Evolutionary conservation across 495 filamentous ascomycete genomes (phyloP), one percentile per base, ranked within the genome.

Genomic region (Niebla homalea): DNA sequence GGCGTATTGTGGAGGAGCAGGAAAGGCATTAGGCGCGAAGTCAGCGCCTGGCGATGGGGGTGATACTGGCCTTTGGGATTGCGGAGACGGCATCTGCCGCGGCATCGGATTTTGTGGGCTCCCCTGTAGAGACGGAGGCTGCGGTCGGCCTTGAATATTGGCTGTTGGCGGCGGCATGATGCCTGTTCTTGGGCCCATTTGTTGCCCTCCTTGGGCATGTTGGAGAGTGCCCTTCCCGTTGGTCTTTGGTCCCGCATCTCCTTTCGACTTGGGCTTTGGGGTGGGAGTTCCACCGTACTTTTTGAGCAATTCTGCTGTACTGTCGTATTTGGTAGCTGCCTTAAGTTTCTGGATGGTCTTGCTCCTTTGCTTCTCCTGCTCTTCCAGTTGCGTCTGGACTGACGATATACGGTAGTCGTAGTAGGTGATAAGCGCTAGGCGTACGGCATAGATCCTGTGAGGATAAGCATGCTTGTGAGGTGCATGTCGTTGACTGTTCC

Each of bases 321-420:
- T 88, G 65, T 95, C 84, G 68, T 93, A 98, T 61, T 85, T 94
- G 32, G 92, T 98, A 18, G 89, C 89, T 25, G 79, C 77, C 66
- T 97, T 98, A 43, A 98, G 78, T 66, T 88, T 89, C 60, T 93
- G 85, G 55, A 98, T 95, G 1, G 89, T 93, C 58, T 80, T 78
- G 46, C 83, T 77, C 41, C 89, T 79, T 65, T 95, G 84, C 49
- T 77, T 73, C 46, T 90, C 74, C 11, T 87, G 74, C 2, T 71
- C 75, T 48, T 94, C 81, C 21, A 95, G 73, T n/a, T 78, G 73
- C 20, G 67, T 55, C 57, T 82, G 79, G 12, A 80, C 71, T 8
- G 67, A 76, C 22, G 80, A 74, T 59, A 92, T 83, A 44, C 87
- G 85, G 59, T 83, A 90, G 54, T 83, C 84, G 66, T 84, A 97